Base-by-base conservation (phyloP, 2,329 filamentous ascomycete genomes). In the Fusarium tuaranense region DNA sequence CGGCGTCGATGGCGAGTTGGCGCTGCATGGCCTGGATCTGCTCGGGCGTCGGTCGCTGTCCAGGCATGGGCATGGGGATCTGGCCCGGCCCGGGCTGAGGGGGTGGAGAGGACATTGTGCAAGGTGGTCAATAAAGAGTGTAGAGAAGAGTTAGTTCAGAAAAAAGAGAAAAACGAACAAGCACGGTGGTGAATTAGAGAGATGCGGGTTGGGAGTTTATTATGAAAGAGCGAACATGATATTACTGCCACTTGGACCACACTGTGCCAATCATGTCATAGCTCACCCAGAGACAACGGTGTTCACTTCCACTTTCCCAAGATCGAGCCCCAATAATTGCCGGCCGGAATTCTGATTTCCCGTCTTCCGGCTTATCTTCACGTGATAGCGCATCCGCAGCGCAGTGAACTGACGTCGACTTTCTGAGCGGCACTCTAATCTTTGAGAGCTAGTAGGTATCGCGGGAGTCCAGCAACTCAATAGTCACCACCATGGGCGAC, bases 1-100 rank as follows among this genome's bases (percentile, higher is more conserved):
- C 88, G 59, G 96, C 96, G 84, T 98, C 95, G 61, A 90, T 89
- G 59, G 93, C 92, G 53, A 98, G 86, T 83, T 97, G 93, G 78
- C 92, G 90, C 83, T 97, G 94, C 88, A 98, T 97, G 66, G 89
- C 88, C 67, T 91, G 90, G 74, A 98, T 94, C 86, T 98, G 95
- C 85, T 98, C 93, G 59, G 93, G 95, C 22, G 92, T 91, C 38
- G 94, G 94, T 82, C 84, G 86, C 75, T 86, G 85, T 64, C 81
- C 83, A 39, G 82, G 81, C 63, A 79, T 72, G 18, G 81, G 82
- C 76, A 84, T 81, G 67, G 80, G 81, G 64, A 80, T 76, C 46
- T 74, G 79, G 59, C 77, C 78, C 32, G 73, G 66, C 63, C 78
- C 72, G 62, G 78, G 79, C 78, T 77, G 71, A 70, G 72, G 79